These are phyloP conservation scores for Oryza rufipogon DNA, from an alignment of 176 grass and related monocot genomes.

Conservation along the genomic window DNA sequence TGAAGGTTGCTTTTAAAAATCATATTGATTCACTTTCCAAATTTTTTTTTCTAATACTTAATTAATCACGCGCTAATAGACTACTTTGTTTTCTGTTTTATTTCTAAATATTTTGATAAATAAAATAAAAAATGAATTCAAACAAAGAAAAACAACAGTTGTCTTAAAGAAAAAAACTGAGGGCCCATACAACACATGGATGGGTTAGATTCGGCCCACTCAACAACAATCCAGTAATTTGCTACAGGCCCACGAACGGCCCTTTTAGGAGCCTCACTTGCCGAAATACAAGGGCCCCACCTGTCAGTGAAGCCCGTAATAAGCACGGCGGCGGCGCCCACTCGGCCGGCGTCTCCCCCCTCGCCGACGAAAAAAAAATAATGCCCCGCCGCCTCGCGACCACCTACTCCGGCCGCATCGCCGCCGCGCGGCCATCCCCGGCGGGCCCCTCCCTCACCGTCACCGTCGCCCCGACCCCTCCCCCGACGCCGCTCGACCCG, in stretches of 20 bases:
- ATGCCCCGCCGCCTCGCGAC: constrained; percentile 54
- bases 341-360: background rate
- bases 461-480: constrained; percentile 48
- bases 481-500: constrained; percentile 38
- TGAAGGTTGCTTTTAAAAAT: no score
- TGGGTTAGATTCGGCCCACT: no score
- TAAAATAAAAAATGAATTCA: no score
- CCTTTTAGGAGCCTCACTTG: background rate
- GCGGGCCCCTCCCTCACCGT: constrained; percentile 69
- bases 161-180: no score
- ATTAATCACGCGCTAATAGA: no score
- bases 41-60: no score
- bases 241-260: background rate
- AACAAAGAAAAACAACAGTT: no score
- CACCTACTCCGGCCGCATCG: constrained; percentile 83
- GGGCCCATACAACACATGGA: no score
- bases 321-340: background rate
- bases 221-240: no score
- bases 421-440: constrained; percentile 54
- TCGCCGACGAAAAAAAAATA: constrained; percentile 11
- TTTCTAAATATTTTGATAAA: no score
- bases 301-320: background rate
- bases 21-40: no score
- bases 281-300: background rate
- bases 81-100: no score